Evolutionary conservation across 2,329 filamentous ascomycete species (phyloP).

Genomic region (Paecilomyces variotii): DNA sequence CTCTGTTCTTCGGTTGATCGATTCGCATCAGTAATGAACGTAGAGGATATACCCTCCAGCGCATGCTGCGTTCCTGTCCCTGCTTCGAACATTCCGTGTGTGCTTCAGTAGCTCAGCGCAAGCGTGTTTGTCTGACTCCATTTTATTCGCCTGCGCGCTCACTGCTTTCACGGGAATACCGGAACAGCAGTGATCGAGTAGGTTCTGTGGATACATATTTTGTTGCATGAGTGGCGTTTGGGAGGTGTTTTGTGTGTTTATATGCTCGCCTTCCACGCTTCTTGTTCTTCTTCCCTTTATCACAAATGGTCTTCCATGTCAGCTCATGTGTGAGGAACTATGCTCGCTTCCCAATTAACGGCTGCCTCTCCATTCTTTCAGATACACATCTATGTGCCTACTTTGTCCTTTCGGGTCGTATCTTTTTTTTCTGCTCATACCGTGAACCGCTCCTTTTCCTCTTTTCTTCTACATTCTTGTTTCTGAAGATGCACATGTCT

Average conservation of each 20-base stretch:
- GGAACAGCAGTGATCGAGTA: neutral
- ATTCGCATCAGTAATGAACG: neutral
- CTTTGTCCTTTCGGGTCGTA: neutral
- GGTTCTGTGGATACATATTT: conserved; percentile 14
- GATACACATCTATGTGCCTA: neutral
- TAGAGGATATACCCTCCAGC: neutral
- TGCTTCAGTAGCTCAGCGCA: neutral
- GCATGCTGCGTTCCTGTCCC: neutral
- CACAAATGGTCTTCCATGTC: neutral
- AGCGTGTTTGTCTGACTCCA: neutral
- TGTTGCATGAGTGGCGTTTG: conserved; percentile 33
- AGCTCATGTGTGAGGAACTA: neutral
- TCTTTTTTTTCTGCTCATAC: neutral
- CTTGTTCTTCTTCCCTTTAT: neutral
- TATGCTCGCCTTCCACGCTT: neutral
- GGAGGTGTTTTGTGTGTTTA: conserved; percentile 15
- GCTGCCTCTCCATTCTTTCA: neutral
- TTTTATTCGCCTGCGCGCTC: neutral
- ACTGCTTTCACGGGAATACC: neutral
- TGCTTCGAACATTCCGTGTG: neutral
- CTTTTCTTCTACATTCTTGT: neutral
- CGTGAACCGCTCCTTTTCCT: neutral
- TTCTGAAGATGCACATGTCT: neutral
- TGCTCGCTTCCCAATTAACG: neutral
- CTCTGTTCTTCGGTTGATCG: conserved; percentile 1